These are phyloP conservation scores for Lepidium africanum DNA, from an alignment of 345 rosid species.

Conservation along the genomic window DNA sequence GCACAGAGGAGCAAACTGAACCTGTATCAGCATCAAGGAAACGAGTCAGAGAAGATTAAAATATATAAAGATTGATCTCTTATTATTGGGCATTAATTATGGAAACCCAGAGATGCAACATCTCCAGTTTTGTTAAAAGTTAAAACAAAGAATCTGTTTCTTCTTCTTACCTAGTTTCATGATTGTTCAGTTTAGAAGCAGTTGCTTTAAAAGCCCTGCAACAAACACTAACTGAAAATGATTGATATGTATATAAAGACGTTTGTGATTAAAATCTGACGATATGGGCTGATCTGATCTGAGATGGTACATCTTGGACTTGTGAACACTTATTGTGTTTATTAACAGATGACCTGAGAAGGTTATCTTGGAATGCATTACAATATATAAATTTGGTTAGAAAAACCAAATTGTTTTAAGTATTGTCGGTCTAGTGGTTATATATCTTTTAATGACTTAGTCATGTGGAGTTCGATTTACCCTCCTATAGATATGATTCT, in stretches of 20 bases:
- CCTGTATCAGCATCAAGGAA: conserved; percentile 21
- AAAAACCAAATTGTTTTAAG: no score
- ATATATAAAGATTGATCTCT: background rate
- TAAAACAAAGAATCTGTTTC: background rate
- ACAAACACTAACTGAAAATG: background rate
- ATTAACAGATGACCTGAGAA: no score
- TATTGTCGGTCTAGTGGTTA: no score
- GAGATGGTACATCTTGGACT: background rate
- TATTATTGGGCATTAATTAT: conserved; percentile 1
- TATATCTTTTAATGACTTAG: no score
- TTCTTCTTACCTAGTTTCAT: background rate
- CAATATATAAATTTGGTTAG: no score
- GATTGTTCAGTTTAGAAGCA: background rate
- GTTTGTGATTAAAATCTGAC: background rate
- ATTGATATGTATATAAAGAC: background rate
- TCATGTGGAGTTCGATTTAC: no score
- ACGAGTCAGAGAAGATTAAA: conserved; percentile 33
- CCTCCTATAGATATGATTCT: no score
- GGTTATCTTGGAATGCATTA: no score
- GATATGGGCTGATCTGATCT: background rate
- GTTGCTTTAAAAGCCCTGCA: background rate
- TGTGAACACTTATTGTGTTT: background rate
- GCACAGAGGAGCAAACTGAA: background rate
- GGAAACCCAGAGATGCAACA: background rate
- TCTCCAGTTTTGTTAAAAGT: conserved; percentile 12